These are phyloP conservation scores for Leucocoprinus sp. DNA, from an alignment of 768 basidiomycete genomes.

Conservation along the genomic window DNA sequence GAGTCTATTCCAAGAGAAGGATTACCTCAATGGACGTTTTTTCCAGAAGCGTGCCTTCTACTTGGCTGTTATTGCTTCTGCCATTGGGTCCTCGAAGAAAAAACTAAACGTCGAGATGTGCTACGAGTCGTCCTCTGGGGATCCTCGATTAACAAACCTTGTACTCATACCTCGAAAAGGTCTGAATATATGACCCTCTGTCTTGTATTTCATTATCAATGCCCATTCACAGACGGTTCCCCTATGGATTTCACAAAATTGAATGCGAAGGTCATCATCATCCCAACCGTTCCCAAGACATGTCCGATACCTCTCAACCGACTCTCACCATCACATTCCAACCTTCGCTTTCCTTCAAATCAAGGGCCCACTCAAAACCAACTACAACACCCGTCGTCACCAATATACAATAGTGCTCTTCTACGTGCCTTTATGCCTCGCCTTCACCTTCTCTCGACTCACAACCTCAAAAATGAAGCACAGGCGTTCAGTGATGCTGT, in stretches of 20 bases:
- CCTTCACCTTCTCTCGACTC: conserved; percentile 44
- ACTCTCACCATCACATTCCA: conserved; percentile 69
- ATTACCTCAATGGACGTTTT: conserved; percentile 81
- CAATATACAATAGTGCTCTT: conserved; percentile 72
- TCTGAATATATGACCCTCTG: conserved; percentile 22
- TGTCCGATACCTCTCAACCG: conserved; percentile 60
- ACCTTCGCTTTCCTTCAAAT: conserved; percentile 27
- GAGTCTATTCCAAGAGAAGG: conserved; percentile 92
- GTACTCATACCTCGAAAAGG: conserved; percentile 51
- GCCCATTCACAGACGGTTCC: conserved; percentile 34
- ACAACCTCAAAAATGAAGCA: conserved; percentile 44
- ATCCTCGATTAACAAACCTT: conserved; percentile 60
- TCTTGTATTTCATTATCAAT: conserved; percentile 15
- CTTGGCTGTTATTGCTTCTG: conserved; percentile 68
- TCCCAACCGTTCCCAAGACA: conserved; percentile 52
- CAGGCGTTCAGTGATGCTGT: conserved; percentile 69
- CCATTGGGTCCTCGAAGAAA: conserved; percentile 37
- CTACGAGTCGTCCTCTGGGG: conserved; percentile 50
- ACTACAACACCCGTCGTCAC: conserved; percentile 43
- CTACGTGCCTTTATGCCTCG: conserved; percentile 44
- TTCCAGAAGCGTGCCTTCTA: conserved; percentile 92
- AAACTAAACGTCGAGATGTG: conserved; percentile 47
- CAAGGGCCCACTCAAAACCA: conserved; percentile 15
- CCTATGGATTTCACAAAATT: conserved; percentile 56
- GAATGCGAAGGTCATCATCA: conserved; percentile 64